These are phyloP conservation scores for Noccaea caerulescens DNA, from an alignment of 345 rosid genomes.

Conservation along the genomic window DNA sequence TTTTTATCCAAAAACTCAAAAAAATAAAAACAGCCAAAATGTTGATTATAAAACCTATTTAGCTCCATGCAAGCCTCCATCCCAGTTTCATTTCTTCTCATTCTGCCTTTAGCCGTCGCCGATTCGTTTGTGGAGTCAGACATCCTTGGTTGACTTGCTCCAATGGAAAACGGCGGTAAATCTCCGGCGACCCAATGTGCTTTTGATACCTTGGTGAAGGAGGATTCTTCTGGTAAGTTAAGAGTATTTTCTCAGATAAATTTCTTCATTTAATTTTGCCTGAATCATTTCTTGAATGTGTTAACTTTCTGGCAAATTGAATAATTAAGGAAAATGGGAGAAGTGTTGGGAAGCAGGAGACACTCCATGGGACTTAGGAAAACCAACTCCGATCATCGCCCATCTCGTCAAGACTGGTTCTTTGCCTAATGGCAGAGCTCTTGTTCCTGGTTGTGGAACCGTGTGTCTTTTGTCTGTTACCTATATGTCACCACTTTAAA, in stretches of 20 bases:
- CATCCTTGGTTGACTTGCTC: not conserved
- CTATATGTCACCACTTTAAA: slow-evolving; percentile 7
- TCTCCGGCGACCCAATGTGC: not conserved
- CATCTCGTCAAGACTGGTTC: slow-evolving; percentile 61
- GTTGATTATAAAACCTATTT: too few species aligned
- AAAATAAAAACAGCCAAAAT: too few species aligned
- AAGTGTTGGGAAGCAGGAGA: slow-evolving; percentile 76
- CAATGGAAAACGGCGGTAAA: slow-evolving; percentile 32
- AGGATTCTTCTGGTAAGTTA: slow-evolving; percentile 28
- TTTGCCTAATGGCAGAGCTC: slow-evolving; percentile 78
- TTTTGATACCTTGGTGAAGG: slow-evolving; percentile 22
- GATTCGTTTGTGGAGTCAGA: not conserved
- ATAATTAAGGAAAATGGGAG: slow-evolving; percentile 60
- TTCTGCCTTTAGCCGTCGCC: too few species aligned
- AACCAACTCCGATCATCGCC: slow-evolving; percentile 62
- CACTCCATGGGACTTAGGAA: slow-evolving; percentile 87
- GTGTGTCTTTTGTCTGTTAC: slow-evolving; percentile 48
- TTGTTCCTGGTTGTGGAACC: slow-evolving; percentile 86
- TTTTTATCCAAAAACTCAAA: too few species aligned
- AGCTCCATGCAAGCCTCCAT: too few species aligned
- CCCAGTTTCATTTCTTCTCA: too few species aligned
- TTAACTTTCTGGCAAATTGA: not conserved
- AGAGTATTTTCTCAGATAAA: not conserved
- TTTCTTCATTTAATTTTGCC: not conserved
- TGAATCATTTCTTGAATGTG: not conserved